Percentiles rank a stretch among this genome's conserved stretches.
Conservation (phyloP, 2,329 filamentous ascomycete species). For the Alternaria incomplexa region DNA sequence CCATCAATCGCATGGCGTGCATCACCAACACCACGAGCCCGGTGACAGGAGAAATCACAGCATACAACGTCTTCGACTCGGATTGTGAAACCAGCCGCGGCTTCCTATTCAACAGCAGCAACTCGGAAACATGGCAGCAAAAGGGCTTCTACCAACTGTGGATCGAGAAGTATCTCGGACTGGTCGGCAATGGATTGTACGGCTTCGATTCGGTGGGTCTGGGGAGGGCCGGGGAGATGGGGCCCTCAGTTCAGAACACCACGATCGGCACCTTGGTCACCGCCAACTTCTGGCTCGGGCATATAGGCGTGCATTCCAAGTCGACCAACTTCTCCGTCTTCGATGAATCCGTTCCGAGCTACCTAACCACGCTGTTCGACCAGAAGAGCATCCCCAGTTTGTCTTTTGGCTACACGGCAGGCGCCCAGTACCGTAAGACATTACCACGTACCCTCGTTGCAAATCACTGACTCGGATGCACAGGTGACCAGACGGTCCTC, state of each 20-base stretch:
- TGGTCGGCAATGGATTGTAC: slow-evolving; percentile 68
- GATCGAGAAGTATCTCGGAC: slow-evolving; percentile 62
- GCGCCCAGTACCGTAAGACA: slow-evolving; percentile 70
- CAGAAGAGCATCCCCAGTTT: slow-evolving; percentile 69
- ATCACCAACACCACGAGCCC: slow-evolving; percentile 46
- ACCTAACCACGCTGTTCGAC: slow-evolving; percentile 59
- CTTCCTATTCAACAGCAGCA: slow-evolving; percentile 60
- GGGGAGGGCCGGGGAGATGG: slow-evolving; percentile 47
- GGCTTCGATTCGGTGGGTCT: slow-evolving; percentile 60
- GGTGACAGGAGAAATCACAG: slow-evolving; percentile 50
- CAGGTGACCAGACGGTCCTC: slow-evolving; percentile 45
- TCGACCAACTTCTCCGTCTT: slow-evolving; percentile 59
- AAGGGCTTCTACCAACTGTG: slow-evolving; percentile 67
- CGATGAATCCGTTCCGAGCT: slow-evolving; percentile 62
- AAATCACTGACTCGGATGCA: slow-evolving; percentile 16
- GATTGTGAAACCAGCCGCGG: slow-evolving; percentile 64
- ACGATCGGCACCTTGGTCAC: slow-evolving; percentile 51
- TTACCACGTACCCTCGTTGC: not conserved
- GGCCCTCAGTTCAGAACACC: slow-evolving; percentile 51
- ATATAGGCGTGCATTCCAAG: slow-evolving; percentile 57
- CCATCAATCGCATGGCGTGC: slow-evolving; percentile 54
- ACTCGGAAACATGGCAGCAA: slow-evolving; percentile 64
- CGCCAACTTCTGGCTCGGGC: slow-evolving; percentile 54
- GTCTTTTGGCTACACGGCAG: slow-evolving; percentile 77
- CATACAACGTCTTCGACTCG: slow-evolving; percentile 24